A percentile compares a stretch with the other conserved stretches of the same genome.
These are phyloP conservation scores for Suhomyces sp. DNA, from an alignment of 805 yeast genomes.

Conservation along the genomic window DNA sequence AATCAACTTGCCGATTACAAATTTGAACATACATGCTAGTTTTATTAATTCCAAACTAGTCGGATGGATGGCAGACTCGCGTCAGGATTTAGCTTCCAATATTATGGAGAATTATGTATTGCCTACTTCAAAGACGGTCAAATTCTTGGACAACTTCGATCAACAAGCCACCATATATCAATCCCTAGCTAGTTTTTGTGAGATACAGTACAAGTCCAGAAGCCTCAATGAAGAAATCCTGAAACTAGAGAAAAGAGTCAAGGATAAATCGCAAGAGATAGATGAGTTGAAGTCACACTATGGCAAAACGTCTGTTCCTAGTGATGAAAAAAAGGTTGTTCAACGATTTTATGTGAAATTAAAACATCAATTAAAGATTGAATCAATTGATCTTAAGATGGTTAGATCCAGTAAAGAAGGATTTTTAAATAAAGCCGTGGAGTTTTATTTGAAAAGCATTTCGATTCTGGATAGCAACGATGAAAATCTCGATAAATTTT, in stretches of 20 bases:
- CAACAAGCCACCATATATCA: conserved; percentile 50
- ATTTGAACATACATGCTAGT: conserved; percentile 18
- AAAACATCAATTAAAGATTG: conserved; percentile 47
- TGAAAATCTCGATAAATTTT: conserved; percentile 68
- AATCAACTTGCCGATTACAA: conserved; percentile 13
- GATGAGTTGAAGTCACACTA: conserved; percentile 46
- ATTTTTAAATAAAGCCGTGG: conserved; percentile 53
- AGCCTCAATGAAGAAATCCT: conserved; percentile 43
- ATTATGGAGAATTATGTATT: conserved; percentile 59
- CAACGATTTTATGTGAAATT: conserved; percentile 50
- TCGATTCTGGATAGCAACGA: conserved; percentile 44
- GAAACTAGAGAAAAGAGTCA: conserved; percentile 39
- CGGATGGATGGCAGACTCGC: conserved; percentile 69
- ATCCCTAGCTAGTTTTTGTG: conserved; percentile 71
- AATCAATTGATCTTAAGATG: conserved; percentile 42
- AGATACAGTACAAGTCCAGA: conserved; percentile 52
- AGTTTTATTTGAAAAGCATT: conserved; percentile 58
- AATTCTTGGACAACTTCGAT: conserved; percentile 5
- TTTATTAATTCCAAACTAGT: conserved; percentile 46
- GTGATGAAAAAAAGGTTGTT: conserved; percentile 51
- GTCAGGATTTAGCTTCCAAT: conserved; percentile 60
- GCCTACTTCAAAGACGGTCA: conserved; percentile 32
- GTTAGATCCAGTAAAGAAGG: conserved; percentile 36
- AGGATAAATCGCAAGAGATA: conserved; percentile 45
- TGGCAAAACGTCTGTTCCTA: conserved; percentile 37